phyloP scores from a whole-genome alignment of 352 stramenopile species.

The Paralagenidium karlingii region DNA sequence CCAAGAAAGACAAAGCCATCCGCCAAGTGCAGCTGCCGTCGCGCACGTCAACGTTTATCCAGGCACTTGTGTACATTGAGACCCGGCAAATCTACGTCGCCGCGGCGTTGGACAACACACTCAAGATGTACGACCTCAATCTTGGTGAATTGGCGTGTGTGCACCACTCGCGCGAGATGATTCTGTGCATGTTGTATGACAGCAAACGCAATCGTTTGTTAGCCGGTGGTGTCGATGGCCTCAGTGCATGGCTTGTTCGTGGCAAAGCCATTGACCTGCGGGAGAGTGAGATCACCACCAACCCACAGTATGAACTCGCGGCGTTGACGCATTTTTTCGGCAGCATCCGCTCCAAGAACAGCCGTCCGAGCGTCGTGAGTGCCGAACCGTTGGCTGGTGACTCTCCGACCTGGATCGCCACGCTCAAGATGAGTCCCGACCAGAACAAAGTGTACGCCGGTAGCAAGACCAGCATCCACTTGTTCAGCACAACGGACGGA shows the following conservation, averaged over 20 bases:
- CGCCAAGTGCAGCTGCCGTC: constrained; percentile 33
- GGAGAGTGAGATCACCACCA: constrained; percentile 24
- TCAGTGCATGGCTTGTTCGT: constrained; percentile 39
- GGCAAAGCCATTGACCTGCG: constrained; percentile 20
- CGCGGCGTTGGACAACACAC: constrained; percentile 40
- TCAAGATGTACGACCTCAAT: constrained; percentile 41
- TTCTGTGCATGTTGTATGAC: constrained; percentile 48
- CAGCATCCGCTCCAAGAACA: constrained; percentile 6
- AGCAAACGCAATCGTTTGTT: constrained; percentile 30
- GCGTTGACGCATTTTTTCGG: constrained; percentile 29
- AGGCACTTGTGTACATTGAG: constrained; percentile 45
- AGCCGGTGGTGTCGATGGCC: constrained; percentile 48
- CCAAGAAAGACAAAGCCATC: constrained; percentile 10
- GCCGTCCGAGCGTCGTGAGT: too few species aligned
- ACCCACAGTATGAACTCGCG: constrained; percentile 47
- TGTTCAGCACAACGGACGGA: constrained; percentile 36
- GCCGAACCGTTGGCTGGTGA: not conserved
- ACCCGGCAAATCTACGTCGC: constrained; percentile 47
- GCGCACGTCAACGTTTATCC: constrained; percentile 44
- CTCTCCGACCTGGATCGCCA: not conserved
- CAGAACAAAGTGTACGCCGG: constrained; percentile 25
- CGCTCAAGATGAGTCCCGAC: not conserved
- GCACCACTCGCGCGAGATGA: constrained; percentile 26
- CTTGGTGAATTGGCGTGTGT: constrained; percentile 46
- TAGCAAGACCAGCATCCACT: constrained; percentile 27